Evolutionary conservation across 805 yeast species (phyloP).

Genomic region (Zygosaccharomyces lentus): DNA sequence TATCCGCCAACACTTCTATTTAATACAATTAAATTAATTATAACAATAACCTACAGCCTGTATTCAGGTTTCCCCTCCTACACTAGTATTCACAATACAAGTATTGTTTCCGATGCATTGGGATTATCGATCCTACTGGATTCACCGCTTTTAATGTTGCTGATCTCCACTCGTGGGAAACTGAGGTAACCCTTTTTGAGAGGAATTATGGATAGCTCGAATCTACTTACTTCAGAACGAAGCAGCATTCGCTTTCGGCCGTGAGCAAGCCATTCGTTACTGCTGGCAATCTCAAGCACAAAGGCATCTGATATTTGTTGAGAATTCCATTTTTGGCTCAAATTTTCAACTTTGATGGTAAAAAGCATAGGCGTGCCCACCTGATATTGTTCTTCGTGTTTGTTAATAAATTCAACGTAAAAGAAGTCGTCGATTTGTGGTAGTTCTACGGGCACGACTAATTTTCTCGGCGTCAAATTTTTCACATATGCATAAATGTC

Average conservation of each 20-base stretch:
- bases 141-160: constrained; percentile 35
- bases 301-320: constrained; percentile 24
- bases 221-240: constrained; percentile 31
- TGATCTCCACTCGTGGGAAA: constrained; percentile 59
- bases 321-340: constrained; percentile 22
- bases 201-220: constrained; percentile 59
- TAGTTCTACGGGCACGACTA: constrained; percentile 29
- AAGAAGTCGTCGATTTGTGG: constrained; percentile 27
- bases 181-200: constrained; percentile 67
- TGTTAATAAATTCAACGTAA: constrained; percentile 16
- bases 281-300: constrained; percentile 46
- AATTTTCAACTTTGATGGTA: constrained; percentile 16
- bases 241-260: constrained; percentile 62
- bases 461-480: constrained; percentile 17
- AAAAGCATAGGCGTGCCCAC: constrained; percentile 24
- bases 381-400: constrained; percentile 1
- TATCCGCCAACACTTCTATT: constrained; percentile 1
- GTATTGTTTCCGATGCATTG: constrained; percentile 63
- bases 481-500: constrained; percentile 25
- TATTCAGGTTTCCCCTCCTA: constrained; percentile 5
- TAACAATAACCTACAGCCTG: not conserved
- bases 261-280: constrained; percentile 75
- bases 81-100: constrained; percentile 56
- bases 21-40: not conserved
- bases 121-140: constrained; percentile 58